phyloP scores from a whole-genome alignment of 768 basidiomycete species.

The Termitomyces sp. region DNA sequence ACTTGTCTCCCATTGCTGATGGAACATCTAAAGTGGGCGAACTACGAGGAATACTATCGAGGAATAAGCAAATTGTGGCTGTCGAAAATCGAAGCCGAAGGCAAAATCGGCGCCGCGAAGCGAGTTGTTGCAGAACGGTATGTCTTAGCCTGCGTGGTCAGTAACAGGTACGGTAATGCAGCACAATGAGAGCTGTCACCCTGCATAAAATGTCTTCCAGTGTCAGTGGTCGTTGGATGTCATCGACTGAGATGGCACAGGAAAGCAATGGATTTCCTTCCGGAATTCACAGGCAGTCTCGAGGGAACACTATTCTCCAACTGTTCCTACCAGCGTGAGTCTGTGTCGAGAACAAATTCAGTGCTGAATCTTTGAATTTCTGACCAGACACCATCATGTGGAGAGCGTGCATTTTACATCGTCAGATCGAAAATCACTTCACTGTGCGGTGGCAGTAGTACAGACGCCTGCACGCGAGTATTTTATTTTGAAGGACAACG shows the following conservation, averaged over 20 bases:
- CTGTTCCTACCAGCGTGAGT: slow-evolving; percentile 65
- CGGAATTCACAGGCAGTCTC: slow-evolving; percentile 7
- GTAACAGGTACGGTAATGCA: slow-evolving; percentile 47
- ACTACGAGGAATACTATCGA: slow-evolving; percentile 62
- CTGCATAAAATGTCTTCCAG: slow-evolving; percentile 26
- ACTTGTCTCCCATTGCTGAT: slow-evolving; percentile 24
- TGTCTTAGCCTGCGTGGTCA: slow-evolving; percentile 64
- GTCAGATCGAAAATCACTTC: slow-evolving; percentile 37
- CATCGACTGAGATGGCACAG: slow-evolving; percentile 65
- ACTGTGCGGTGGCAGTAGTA: slow-evolving; percentile 60
- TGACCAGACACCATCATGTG: slow-evolving; percentile 62
- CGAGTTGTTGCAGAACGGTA: slow-evolving; percentile 54
- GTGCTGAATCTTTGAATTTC: slow-evolving; percentile 26
- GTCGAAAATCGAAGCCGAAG: slow-evolving; percentile 36
- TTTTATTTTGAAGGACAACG: slow-evolving; percentile 67
- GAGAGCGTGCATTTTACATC: slow-evolving; percentile 69
- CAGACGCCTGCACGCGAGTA: slow-evolving; percentile 70
- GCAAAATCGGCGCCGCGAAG: slow-evolving; percentile 36
- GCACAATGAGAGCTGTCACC: neutral
- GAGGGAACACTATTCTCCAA: slow-evolving; percentile 31
- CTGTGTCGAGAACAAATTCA: neutral
- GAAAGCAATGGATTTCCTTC: slow-evolving; percentile 52
- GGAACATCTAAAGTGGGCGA: slow-evolving; percentile 54
- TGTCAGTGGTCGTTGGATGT: slow-evolving; percentile 66
- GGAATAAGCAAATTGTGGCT: slow-evolving; percentile 72